Percentiles rank a stretch among this genome's conserved stretches.
These are phyloP conservation scores for Yarrowia sp. DNA, from an alignment of 805 yeast genomes.

Conservation along the genomic window DNA sequence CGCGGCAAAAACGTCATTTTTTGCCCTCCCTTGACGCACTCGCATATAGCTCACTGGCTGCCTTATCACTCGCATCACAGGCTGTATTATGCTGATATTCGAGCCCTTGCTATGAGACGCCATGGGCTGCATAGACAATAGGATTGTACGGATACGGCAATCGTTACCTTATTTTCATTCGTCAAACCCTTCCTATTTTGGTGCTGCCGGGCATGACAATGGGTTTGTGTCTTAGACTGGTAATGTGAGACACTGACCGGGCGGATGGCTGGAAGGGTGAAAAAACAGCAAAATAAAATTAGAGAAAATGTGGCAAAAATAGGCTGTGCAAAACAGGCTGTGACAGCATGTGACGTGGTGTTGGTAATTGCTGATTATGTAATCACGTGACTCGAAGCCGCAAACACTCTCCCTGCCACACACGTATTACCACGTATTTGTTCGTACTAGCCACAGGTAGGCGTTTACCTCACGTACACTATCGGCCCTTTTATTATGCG, in stretches of 20 bases:
- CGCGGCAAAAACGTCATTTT: no score
- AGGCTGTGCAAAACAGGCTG: not conserved
- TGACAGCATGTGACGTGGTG: not conserved
- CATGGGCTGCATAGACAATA: constrained; percentile 12
- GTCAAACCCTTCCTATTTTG: constrained; percentile 14
- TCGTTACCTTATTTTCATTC: constrained; percentile 5
- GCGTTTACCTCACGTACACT: constrained; percentile 6
- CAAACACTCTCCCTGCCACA: no score
- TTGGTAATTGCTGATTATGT: not conserved
- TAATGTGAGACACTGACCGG: constrained; percentile 11
- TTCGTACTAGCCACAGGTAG: constrained; percentile 8
- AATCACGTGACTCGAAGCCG: no score
- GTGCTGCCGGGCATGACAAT: not conserved
- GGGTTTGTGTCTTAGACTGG: not conserved
- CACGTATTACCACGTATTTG: not conserved
- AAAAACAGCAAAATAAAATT: not conserved
- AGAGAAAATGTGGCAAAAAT: not conserved
- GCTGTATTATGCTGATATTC: not conserved
- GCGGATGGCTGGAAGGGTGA: not conserved
- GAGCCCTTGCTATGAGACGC: not conserved
- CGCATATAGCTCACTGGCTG: not conserved
- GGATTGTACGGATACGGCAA: constrained; percentile 22
- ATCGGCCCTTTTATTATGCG: not conserved
- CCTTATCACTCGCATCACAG: constrained; percentile 6
- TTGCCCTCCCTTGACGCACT: no score